Base-by-base conservation (phyloP, 176 grass and related monocot species). In the Urochloa ruziziensis region DNA sequence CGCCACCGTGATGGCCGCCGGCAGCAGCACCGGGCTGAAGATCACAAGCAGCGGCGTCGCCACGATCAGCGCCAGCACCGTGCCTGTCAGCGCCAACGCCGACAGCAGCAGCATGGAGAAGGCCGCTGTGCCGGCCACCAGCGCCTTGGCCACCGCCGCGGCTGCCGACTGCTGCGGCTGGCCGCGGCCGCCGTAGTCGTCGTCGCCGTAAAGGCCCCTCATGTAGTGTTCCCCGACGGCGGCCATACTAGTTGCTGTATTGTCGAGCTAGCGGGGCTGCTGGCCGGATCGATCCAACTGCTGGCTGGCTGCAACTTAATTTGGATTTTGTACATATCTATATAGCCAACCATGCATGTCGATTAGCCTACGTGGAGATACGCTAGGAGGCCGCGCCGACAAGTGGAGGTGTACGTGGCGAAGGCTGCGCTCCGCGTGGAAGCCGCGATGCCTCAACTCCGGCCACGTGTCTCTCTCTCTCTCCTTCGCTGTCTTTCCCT, bases 11-110 rank as follows among this genome's bases (percentile, higher is more conserved):
- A 88, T 46, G 51, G 58, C 70, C 27, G 89, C 91, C 4, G 91
- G 91, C 62, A 94, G 87, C 62, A 97, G 84, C 75, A 97, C 91
- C 0, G 94, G 94, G 83, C 94, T 93, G 82, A 91, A 97, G 75
- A 93, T 78, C 56, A 93, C 84, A 78, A 97, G 88, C 48, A 97
- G 72, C 23, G 94, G 94, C 25, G 89, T 93, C 36, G 87, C 91
- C 40, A 91, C 78, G 35, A 86, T 66, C 5, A 93, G 94, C 10
- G 86, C 89, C 52, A 97, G 78, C 19, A 97, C 89, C 40, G 89
- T 93, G 46, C 78, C 89, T 8, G 89, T 85, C 74, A 97, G 84
- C 12, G 68, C 80, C 47, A 97, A 77, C 18, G 78, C 91, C 23
- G 91, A 87, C 47, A 97, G 89, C 21, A 93, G 12, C 77, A 97